These are phyloP conservation scores for Solanum sitiens DNA, from an alignment of 257 asterid genomes.

Conservation along the genomic window DNA sequence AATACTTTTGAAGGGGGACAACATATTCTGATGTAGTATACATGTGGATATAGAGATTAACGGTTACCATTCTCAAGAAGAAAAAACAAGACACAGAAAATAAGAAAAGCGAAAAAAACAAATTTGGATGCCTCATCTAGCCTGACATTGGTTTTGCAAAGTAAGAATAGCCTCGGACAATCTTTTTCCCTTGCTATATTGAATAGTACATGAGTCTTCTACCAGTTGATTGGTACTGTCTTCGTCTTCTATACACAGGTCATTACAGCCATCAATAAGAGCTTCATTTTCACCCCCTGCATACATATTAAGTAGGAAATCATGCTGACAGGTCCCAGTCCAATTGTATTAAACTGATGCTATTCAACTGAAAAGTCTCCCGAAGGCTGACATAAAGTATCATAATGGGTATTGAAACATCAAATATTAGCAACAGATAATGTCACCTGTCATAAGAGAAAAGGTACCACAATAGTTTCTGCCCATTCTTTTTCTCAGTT, in stretches of 20 bases:
- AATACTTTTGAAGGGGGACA: not conserved
- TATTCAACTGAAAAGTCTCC: not conserved
- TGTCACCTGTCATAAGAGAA: not conserved
- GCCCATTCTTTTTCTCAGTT: not conserved
- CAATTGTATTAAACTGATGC: not conserved
- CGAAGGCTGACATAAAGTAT: not conserved
- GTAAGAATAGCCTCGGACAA: slow-evolving; percentile 1
- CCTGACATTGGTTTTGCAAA: slow-evolving; percentile 8
- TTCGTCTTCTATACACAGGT: not conserved
- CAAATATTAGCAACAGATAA: not conserved
- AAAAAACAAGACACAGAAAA: not conserved
- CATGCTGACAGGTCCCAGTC: not conserved
- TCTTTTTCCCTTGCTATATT: not conserved
- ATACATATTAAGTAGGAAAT: not conserved
- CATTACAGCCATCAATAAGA: not conserved
- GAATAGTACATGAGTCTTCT: not conserved
- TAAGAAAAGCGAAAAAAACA: not conserved
- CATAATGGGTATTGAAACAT: not conserved
- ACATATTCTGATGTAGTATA: not conserved
- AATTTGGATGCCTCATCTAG: not conserved
- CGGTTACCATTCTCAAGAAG: not conserved
- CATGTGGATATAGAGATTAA: not conserved
- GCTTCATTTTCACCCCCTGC: slow-evolving; percentile 2
- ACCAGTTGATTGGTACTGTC: not conserved
- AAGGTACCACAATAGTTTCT: not conserved